phyloP scores from a whole-genome alignment of 345 rosid genomes.

The Sisymbrium altissimum region DNA sequence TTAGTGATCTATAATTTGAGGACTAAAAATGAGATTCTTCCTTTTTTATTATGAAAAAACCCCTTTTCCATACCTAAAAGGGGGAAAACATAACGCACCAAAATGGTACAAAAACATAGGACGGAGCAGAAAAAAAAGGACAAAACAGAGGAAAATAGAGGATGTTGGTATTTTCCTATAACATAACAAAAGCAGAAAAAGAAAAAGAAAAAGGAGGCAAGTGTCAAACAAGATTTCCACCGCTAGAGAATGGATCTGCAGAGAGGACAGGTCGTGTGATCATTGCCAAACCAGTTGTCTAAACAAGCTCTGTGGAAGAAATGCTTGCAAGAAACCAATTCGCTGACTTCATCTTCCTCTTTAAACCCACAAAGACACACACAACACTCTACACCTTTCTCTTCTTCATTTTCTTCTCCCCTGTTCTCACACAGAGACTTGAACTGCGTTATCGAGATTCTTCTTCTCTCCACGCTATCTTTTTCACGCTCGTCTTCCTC shows the following conservation, averaged over 20 bases:
- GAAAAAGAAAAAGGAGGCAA: neutral
- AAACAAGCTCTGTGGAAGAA: slow-evolving; percentile 73
- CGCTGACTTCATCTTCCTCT: slow-evolving; percentile 78
- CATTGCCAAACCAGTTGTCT: slow-evolving; percentile 68
- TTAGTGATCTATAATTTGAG: no score
- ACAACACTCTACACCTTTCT: slow-evolving; percentile 50
- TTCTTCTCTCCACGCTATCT: slow-evolving; percentile 21
- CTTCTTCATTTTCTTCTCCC: slow-evolving; percentile 1
- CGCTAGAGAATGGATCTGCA: slow-evolving; percentile 59
- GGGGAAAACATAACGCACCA: slow-evolving; percentile 21
- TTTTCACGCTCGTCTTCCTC: slow-evolving; percentile 28
- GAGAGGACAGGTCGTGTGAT: slow-evolving; percentile 65
- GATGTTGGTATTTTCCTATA: neutral
- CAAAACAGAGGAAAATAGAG: slow-evolving; percentile 14
- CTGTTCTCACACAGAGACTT: slow-evolving; percentile 38
- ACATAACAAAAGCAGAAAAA: neutral
- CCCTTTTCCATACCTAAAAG: neutral
- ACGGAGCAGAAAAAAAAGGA: neutral
- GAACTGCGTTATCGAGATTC: slow-evolving; percentile 53
- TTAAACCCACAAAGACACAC: slow-evolving; percentile 73
- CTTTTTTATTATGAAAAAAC: slow-evolving; percentile 5
- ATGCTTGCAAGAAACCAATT: slow-evolving; percentile 75
- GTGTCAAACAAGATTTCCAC: slow-evolving; percentile 6
- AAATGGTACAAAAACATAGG: slow-evolving; percentile 1
- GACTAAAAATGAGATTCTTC: no score